phyloP scores from a whole-genome alignment of 257 asterid genomes.

The Solanum peruvianum region DNA sequence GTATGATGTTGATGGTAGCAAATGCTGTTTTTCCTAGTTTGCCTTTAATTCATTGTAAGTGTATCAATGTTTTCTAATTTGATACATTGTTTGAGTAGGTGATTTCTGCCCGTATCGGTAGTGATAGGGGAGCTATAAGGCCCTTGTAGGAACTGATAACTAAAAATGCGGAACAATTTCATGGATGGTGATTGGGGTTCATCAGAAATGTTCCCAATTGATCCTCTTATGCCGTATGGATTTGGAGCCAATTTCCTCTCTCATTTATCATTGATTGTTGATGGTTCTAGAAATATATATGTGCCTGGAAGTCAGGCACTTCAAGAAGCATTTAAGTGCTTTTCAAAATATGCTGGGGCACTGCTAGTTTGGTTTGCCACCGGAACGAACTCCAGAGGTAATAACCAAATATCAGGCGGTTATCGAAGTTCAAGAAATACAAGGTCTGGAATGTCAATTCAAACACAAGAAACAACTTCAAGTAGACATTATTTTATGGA shows the following conservation, averaged over 20 bases:
- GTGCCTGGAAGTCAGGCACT: constrained; percentile 58
- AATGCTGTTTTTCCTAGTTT: background rate
- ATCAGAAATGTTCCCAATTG: constrained; percentile 34
- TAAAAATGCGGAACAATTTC: constrained; percentile 35
- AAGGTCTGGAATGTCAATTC: constrained; percentile 17
- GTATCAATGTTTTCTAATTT: background rate
- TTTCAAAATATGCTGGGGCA: constrained; percentile 67
- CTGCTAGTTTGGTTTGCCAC: constrained; percentile 54
- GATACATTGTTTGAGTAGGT: background rate
- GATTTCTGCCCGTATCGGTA: background rate
- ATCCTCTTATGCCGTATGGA: constrained; percentile 49
- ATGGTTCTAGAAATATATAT: constrained; percentile 39
- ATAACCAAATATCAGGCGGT: constrained; percentile 16
- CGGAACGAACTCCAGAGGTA: constrained; percentile 39
- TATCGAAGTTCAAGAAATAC: constrained; percentile 18
- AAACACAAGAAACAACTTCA: constrained; percentile 31
- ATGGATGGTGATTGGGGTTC: constrained; percentile 46
- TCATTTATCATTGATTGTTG: constrained; percentile 37
- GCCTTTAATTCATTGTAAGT: background rate
- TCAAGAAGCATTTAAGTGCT: constrained; percentile 58
- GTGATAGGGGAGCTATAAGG: background rate
- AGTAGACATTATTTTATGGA: constrained; percentile 26
- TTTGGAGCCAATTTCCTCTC: constrained; percentile 35
- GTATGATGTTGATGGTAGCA: background rate
- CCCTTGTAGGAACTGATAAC: background rate